phyloP scores from a whole-genome alignment of 2,329 filamentous ascomycete genomes.

The Lachnellula occidentalis region DNA sequence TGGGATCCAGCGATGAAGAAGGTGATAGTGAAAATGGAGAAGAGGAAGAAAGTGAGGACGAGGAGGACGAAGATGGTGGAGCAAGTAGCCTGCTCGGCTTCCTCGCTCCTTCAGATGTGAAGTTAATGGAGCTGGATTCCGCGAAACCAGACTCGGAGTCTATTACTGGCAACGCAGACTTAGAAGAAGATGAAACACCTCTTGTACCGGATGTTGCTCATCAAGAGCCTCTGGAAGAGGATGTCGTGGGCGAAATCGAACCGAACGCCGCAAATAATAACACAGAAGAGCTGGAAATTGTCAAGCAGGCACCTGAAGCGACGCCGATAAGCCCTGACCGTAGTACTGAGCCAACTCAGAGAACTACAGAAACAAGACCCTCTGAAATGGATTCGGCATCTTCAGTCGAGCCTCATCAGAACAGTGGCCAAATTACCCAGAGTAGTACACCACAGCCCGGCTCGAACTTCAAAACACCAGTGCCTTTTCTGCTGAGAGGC shows the following conservation, averaged over 20 bases:
- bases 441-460: constrained; percentile 35
- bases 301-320: constrained; percentile 15
- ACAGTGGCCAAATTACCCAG: constrained; percentile 29
- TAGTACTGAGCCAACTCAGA: constrained; percentile 34
- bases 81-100: constrained; percentile 35
- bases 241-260: background rate
- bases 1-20: constrained; percentile 50
- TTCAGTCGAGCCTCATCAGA: constrained; percentile 30
- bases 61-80: constrained; percentile 36
- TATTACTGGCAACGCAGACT: constrained; percentile 8
- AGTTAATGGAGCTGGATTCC: constrained; percentile 29
- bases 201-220: constrained; percentile 24
- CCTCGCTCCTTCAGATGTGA: constrained; percentile 28
- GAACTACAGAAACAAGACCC: constrained; percentile 31
- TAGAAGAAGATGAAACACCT: constrained; percentile 28
- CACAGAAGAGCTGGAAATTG: background rate
- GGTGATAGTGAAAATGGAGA: constrained; percentile 40
- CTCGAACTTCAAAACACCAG: constrained; percentile 54
- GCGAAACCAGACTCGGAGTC: constrained; percentile 2
- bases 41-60: constrained; percentile 31
- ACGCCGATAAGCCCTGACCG: constrained; percentile 27
- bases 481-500: constrained; percentile 79
- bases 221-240: background rate
- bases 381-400: constrained; percentile 32
- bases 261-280: background rate